A percentile compares a stretch with the other conserved stretches of the same genome.
phyloP scores from a whole-genome alignment of 345 rosid genomes.

The Microcos paniculata region DNA sequence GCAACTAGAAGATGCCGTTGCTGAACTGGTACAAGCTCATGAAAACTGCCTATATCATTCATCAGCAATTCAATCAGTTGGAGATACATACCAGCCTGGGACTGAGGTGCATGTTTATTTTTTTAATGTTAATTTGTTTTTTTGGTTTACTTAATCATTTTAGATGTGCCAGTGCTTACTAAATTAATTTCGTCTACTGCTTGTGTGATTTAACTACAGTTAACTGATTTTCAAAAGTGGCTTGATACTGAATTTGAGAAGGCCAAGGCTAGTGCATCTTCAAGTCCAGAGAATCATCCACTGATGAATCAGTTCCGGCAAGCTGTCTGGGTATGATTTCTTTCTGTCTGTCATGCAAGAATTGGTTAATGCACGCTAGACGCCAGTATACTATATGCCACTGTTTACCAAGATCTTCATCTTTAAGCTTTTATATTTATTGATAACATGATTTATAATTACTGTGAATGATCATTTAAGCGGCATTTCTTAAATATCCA shows the following conservation, averaged over 20 bases:
- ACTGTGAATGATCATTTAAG: neutral
- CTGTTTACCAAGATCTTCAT: neutral
- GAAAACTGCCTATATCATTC: slow-evolving; percentile 50
- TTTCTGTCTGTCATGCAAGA: neutral
- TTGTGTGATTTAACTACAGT: slow-evolving; percentile 43
- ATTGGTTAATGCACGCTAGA: neutral
- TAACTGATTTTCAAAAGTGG: slow-evolving; percentile 71
- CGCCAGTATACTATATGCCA: neutral
- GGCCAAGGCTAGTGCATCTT: slow-evolving; percentile 44
- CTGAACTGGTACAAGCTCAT: slow-evolving; percentile 51
- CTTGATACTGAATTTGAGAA: slow-evolving; percentile 58
- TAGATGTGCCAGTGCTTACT: neutral
- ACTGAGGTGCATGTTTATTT: slow-evolving; percentile 45
- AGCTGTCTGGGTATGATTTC: slow-evolving; percentile 72
- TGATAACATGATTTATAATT: neutral
- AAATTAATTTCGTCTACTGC: neutral
- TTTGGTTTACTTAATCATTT: neutral
- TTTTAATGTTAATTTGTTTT: neutral
- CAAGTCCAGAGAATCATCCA: slow-evolving; percentile 41
- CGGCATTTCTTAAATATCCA: neutral
- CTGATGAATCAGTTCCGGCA: slow-evolving; percentile 71
- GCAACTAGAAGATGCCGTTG: slow-evolving; percentile 65
- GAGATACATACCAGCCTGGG: slow-evolving; percentile 57
- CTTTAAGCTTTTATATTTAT: slow-evolving; percentile 14
- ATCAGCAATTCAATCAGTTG: slow-evolving; percentile 60